Conservation (phyloP, 2,329 filamentous ascomycete species). For the Fusarium sp. region DNA sequence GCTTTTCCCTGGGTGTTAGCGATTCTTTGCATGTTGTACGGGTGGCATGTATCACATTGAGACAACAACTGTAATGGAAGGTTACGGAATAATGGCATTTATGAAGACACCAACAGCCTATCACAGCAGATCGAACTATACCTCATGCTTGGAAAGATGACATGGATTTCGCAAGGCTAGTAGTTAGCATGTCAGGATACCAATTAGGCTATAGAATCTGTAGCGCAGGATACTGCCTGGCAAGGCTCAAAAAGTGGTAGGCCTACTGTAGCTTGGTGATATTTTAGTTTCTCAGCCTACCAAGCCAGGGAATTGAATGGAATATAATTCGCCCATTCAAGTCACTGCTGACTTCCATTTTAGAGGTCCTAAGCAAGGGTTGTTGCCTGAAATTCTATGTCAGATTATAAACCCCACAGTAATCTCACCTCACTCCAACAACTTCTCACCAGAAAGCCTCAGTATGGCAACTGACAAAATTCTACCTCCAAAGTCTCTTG, state of each 20-base stretch:
- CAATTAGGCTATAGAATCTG: too few species aligned
- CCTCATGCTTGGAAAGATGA: too few species aligned
- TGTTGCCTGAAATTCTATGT: not conserved
- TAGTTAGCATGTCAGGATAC: too few species aligned
- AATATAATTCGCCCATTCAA: not conserved
- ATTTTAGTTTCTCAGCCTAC: too few species aligned
- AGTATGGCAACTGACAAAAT: not conserved
- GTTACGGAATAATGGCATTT: too few species aligned
- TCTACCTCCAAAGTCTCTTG: not conserved
- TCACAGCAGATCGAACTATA: too few species aligned
- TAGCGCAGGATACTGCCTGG: too few species aligned
- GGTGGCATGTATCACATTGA: not conserved
- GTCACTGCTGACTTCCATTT: not conserved
- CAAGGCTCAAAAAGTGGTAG: too few species aligned
- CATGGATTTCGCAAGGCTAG: too few species aligned
- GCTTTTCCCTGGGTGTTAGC: conserved; percentile 7
- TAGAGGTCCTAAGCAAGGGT: not conserved
- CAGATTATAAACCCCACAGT: not conserved
- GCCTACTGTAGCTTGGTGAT: too few species aligned
- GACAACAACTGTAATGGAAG: too few species aligned
- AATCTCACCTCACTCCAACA: not conserved
- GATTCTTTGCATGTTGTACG: not conserved
- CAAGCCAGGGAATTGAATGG: not conserved
- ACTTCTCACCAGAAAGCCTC: not conserved
- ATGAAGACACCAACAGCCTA: too few species aligned